These are phyloP conservation scores for Pluteus cervinus DNA, from an alignment of 768 basidiomycete genomes.

Conservation along the genomic window DNA sequence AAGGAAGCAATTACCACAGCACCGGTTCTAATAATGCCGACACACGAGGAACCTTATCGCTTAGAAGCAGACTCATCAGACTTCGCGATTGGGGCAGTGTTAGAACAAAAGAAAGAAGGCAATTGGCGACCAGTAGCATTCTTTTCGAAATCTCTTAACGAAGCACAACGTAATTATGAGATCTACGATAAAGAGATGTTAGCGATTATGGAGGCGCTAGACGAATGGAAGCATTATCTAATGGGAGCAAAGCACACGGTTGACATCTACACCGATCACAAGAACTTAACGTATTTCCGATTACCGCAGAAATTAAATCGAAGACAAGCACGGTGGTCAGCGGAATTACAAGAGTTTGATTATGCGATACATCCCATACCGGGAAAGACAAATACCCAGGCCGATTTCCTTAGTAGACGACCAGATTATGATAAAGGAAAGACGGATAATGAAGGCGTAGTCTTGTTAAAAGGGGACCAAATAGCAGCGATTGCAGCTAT, in stretches of 20 bases:
- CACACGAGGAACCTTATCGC: constrained; percentile 8
- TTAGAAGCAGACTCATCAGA: constrained; percentile 26
- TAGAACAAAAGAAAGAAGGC: constrained; percentile 17
- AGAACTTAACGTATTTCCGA: constrained; percentile 39
- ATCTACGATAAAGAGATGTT: constrained; percentile 46
- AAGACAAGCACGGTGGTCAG: constrained; percentile 36
- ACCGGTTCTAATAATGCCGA: constrained; percentile 14
- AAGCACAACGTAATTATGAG: constrained; percentile 39
- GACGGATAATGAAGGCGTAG: constrained; percentile 13
- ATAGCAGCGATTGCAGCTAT: no score
- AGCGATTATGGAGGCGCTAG: constrained; percentile 28
- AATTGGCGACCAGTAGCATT: constrained; percentile 33
- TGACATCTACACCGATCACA: constrained; percentile 28
- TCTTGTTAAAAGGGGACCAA: constrained; percentile 13
- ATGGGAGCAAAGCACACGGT: constrained; percentile 14
- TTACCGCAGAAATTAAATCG: constrained; percentile 30
- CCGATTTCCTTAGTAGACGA: constrained; percentile 20
- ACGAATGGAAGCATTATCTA: constrained; percentile 18
- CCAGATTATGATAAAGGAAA: constrained; percentile 17
- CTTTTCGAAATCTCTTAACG: constrained; percentile 20
- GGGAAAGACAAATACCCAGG: constrained; percentile 14
- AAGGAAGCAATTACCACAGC: constrained; percentile 15
- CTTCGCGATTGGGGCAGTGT: constrained; percentile 20
- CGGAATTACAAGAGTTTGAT: constrained; percentile 27
- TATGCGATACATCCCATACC: constrained; percentile 25